phyloP scores from a whole-genome alignment of 139 green algal genomes.

The Chlorella sorokiniana region DNA sequence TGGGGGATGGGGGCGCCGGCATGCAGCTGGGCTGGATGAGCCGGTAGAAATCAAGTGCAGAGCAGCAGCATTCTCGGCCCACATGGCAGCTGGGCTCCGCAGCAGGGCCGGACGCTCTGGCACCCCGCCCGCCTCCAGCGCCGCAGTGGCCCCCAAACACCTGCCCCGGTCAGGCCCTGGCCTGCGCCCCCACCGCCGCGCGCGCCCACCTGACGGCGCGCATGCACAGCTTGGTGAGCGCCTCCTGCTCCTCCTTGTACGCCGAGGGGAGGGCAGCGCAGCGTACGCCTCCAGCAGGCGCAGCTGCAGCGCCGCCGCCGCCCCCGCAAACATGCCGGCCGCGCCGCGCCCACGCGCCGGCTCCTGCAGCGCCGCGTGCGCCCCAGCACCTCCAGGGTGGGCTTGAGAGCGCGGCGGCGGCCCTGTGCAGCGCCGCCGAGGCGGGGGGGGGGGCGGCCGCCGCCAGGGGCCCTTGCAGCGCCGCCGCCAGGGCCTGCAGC shows the following conservation, averaged over 20 bases:
- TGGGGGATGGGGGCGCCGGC: neutral
- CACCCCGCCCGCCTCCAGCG: no score
- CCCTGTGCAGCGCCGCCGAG: neutral
- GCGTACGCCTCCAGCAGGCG: conserved; percentile 73
- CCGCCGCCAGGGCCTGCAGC: conserved; percentile 69
- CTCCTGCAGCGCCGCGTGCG: conserved; percentile 47
- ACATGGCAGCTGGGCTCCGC: no score
- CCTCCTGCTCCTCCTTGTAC: conserved; percentile 53
- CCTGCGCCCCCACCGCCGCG: no score
- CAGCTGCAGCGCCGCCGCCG: conserved; percentile 70
- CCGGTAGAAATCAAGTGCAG: no score
- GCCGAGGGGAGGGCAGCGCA: conserved; percentile 48
- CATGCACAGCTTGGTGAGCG: conserved; percentile 66
- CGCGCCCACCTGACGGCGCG: conserved; percentile 43
- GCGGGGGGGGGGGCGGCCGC: no score
- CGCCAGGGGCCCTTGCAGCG: conserved; percentile 43
- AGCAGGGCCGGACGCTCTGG: no score
- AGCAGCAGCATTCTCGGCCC: no score
- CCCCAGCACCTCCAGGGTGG: conserved; percentile 42
- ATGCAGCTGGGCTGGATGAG: no score
- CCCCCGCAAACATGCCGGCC: conserved; percentile 50
- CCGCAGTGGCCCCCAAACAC: no score
- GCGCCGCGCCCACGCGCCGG: conserved; percentile 47
- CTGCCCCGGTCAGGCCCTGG: no score
- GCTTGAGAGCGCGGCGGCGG: conserved; percentile 36